phyloP scores from a whole-genome alignment of 257 asterid species.

The Linaria vulgaris region DNA sequence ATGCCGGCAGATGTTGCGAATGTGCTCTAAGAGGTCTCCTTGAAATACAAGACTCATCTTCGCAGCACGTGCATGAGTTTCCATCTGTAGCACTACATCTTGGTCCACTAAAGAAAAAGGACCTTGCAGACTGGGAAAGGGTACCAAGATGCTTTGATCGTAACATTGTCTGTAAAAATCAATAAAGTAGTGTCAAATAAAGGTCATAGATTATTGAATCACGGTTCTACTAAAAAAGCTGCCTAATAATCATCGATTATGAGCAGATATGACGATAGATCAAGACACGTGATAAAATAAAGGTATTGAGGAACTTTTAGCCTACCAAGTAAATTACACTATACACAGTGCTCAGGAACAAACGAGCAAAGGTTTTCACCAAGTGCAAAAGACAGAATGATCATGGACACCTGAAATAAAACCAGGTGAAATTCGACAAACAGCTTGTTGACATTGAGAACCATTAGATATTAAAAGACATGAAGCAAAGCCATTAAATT shows the following conservation, averaged over 20 bases:
- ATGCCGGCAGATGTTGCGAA: slow-evolving; percentile 36
- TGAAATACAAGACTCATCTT: slow-evolving; percentile 70
- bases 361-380: not conserved
- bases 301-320: no score
- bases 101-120: slow-evolving; percentile 68
- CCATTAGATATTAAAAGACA: not conserved
- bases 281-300: no score
- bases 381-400: not conserved
- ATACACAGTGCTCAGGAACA: not conserved
- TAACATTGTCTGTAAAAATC: slow-evolving; percentile 63
- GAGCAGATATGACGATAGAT: not conserved
- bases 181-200: not conserved
- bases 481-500: not conserved
- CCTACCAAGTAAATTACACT: no score
- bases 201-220: not conserved
- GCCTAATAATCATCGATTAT: not conserved
- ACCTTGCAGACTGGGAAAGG: slow-evolving; percentile 85
- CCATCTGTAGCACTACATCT: slow-evolving; percentile 81
- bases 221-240: not conserved
- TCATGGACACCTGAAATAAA: not conserved
- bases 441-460: not conserved
- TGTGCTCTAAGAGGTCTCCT: slow-evolving; percentile 48
- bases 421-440: not conserved
- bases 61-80: slow-evolving; percentile 65
- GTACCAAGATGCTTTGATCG: slow-evolving; percentile 85